phyloP scores from a whole-genome alignment of 2,329 filamentous ascomycete species.

The Apiospora phragmitis region DNA sequence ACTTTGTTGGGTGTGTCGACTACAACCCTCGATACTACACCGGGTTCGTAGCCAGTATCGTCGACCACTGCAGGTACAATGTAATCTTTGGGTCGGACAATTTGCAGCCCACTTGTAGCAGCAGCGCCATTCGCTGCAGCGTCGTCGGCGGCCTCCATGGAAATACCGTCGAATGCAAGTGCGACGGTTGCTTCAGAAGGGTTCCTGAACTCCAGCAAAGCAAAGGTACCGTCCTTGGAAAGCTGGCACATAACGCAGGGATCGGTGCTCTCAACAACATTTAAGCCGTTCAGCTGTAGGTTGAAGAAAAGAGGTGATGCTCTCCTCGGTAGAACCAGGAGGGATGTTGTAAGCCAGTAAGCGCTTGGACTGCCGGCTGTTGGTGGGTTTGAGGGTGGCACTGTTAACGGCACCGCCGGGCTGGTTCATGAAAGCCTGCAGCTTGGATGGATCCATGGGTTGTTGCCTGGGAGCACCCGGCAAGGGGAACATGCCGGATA shows the following conservation, averaged over 20 bases:
- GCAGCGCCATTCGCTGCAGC: constrained; percentile 51
- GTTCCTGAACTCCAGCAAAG: constrained; percentile 87
- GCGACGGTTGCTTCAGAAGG: constrained; percentile 88
- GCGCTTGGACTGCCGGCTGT: constrained; percentile 91
- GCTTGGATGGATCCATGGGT: constrained; percentile 88
- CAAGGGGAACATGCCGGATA: constrained; percentile 98
- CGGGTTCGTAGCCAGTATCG: constrained; percentile 71
- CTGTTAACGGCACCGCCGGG: constrained; percentile 70
- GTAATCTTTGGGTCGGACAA: constrained; percentile 93
- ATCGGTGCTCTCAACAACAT: constrained; percentile 80
- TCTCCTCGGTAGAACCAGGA: constrained; percentile 70
- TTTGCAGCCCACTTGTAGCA: constrained; percentile 61
- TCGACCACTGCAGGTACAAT: constrained; percentile 83
- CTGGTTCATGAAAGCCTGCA: constrained; percentile 95
- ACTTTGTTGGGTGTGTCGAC: constrained; percentile 95
- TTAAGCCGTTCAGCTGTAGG: constrained; percentile 92
- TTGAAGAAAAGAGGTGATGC: constrained; percentile 89
- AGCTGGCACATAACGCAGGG: constrained; percentile 85
- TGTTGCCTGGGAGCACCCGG: constrained; percentile 94
- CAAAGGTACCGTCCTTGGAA: constrained; percentile 76
- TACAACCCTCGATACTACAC: constrained; percentile 76
- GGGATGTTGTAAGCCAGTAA: constrained; percentile 87
- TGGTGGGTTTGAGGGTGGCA: constrained; percentile 85
- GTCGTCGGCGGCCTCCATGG: constrained; percentile 77
- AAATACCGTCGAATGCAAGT: constrained; percentile 83